Evolutionary conservation across 768 basidiomycete species (phyloP), one percentile per base, ranked within the genome.

Genomic region (Leccinum ochraceum): DNA sequence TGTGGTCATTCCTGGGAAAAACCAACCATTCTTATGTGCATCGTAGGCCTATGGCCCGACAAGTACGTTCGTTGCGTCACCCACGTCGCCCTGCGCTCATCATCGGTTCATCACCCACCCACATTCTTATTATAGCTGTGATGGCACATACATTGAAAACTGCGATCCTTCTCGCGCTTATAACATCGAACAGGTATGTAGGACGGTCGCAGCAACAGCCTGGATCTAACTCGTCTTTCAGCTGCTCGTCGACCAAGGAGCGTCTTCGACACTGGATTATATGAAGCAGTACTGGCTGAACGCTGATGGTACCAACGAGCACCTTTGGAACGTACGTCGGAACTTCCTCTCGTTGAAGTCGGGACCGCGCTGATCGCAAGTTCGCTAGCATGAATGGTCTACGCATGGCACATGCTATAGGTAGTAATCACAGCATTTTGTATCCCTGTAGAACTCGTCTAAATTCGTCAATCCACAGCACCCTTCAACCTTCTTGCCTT

Each of bases 271-370:
- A 0, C 74, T 90, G 22, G 63, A 77, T 8, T 89, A 80, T 67
- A 89, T 90, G 86, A 37, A 77, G n/a, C 57, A 67, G 79, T 83
- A 75, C 67, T 90, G 88, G 88, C 77, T 88, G 26, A 82, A 88
- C 64, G 79, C 80, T 56, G 77, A 83, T 60, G 87, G 86, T 3
- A 61, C 77, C 26, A 84, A 86, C 66, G 86, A 90, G 64, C 71
- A 80, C 22, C 84, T 90, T 66, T 91, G 89, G 89, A 86, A 86
- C 79, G 87, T 87, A 62, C 37, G 81, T 60, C 22, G 17, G 17
- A 39, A 2, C 10, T 37, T 37, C 9, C 14, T 13, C 22, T 28
- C 22, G 44, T 54, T 11, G 14, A 8, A 34, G 24, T 39, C 22
- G 44, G 54, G 10, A 26, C 9, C 34, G 42, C 20, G 14, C 53